Base-by-base conservation (phyloP, 192 early-diverging fungal genomes). In the Backusella circina region DNA sequence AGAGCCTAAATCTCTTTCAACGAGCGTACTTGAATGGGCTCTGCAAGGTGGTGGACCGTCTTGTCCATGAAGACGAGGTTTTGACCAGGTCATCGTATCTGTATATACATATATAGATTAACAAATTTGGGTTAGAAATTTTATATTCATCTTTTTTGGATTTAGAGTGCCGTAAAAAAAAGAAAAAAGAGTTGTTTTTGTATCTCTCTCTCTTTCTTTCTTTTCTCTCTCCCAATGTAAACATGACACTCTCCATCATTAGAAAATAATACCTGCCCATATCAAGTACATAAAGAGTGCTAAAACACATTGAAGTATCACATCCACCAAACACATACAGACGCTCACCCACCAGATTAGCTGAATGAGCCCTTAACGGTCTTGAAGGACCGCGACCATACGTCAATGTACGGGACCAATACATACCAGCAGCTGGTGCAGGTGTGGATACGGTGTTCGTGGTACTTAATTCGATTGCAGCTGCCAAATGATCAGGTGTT, bases 261-360 rank as follows among this genome's bases (percentile, higher is more conserved):
- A 70, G 21, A 31, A 41, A 21, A 38, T 30, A 70, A 50, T 64
- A 47, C 81, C 83, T 82, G 88, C 88, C 89, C 50, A 86, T 87
- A 81, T 96, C 95, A 74, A 96, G 87, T 37, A 94, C 87, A 66
- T 93, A 94, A 28, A 95, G 80, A 35, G 90, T 92, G 72, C 85
- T 90, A 76, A 88, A 96, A 75, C 93, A 95, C 31, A 82, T 86
- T 16, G 79, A 80, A 38, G 88, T 86, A 86, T 96, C 92, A 79
- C 93, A 94, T 12, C 95, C 95, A 64, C 94, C 95, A 88, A 96
- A 96, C 50, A 96, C 88, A 76, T 90, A 95, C 23, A 95, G 81
- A 23, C 87, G 83, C 38, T 92, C 91, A 3, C 91, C 92, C 13
- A 96, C 88, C 7, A 91, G 78, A 31, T 89, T 95, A 39, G 91